Evolutionary conservation across 148 eudicot genomes (phyloP).

Genomic region (Chenopodium formosanum): DNA sequence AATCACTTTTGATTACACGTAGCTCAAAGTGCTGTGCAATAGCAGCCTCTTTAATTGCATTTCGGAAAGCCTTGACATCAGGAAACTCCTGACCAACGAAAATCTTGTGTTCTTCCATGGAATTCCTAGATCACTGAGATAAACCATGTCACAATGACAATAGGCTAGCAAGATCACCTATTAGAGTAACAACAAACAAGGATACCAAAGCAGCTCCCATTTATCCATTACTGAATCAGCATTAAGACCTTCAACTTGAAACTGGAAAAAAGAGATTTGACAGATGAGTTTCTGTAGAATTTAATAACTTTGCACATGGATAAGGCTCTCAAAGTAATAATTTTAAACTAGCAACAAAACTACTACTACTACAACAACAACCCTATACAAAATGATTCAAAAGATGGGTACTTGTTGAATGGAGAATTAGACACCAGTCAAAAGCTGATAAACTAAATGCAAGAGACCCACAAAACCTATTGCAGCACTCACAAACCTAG

Average conservation of each 20-base stretch:
- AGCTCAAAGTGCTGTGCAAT: conserved; percentile 70
- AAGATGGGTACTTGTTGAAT: neutral
- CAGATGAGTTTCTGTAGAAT: neutral
- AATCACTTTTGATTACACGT: conserved; percentile 57
- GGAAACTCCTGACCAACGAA: conserved; percentile 60
- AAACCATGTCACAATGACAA: neutral
- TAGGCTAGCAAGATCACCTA: neutral
- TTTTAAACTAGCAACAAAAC: neutral
- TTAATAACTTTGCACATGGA: neutral
- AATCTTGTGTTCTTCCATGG: conserved; percentile 44
- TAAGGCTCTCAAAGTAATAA: no score
- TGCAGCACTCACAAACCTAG: no score
- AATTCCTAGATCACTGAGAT: conserved; percentile 2
- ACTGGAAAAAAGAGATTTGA: no score
- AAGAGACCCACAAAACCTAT: neutral
- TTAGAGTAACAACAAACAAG: neutral
- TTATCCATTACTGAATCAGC: neutral
- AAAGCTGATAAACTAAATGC: neutral
- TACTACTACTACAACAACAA: neutral
- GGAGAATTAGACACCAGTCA: neutral
- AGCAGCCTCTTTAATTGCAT: conserved; percentile 64
- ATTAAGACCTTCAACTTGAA: neutral
- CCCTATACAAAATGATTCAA: neutral
- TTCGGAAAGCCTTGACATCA: conserved; percentile 61
- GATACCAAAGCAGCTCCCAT: neutral